Evolutionary conservation across 163 green algal species (phyloP).

Genomic region (Coccomyxa subellipsoidea): DNA sequence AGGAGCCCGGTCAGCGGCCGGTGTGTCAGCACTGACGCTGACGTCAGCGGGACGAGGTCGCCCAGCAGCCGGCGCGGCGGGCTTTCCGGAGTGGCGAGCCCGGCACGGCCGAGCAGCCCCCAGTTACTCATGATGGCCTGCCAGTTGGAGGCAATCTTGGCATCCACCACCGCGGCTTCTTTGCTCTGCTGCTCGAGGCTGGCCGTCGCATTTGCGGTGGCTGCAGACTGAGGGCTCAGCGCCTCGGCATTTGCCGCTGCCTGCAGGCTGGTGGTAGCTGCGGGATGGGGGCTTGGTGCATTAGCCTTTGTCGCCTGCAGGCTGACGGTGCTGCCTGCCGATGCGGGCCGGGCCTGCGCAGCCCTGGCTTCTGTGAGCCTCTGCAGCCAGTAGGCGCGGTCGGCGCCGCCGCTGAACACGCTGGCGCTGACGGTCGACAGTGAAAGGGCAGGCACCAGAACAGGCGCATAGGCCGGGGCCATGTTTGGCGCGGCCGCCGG

Average conservation of each 20-base stretch:
- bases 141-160: neutral
- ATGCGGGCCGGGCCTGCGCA: no score
- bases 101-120: neutral
- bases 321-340: no score
- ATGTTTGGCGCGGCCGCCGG: neutral
- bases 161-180: neutral
- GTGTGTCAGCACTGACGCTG: neutral
- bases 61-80: neutral
- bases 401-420: neutral
- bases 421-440: neutral
- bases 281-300: no score
- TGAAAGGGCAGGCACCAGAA: neutral
- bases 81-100: no score
- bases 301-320: no score
- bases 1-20: neutral
- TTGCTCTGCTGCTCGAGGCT: neutral
- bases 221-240: no score
- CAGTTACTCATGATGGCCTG: neutral
- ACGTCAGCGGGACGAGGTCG: neutral
- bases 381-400: no score
- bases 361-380: no score
- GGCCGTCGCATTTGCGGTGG: no score
- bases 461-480: neutral
- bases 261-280: no score
- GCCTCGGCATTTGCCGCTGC: no score